These are phyloP conservation scores for Apium graveolens DNA, from an alignment of 129 eudicot genomes.

Conservation along the genomic window DNA sequence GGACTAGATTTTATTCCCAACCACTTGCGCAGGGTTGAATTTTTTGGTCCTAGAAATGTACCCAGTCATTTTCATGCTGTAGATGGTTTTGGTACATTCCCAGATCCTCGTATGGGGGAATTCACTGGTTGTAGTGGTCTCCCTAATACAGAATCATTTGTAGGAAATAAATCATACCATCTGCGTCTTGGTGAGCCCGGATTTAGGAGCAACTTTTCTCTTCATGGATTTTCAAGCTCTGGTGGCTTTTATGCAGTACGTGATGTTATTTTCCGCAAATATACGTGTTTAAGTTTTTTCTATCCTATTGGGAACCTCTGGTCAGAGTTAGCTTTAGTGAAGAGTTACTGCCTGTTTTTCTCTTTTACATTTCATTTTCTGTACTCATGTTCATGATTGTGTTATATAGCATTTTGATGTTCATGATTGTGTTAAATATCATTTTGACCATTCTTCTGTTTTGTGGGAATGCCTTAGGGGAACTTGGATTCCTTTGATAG, in stretches of 20 bases:
- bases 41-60: conserved; percentile 41
- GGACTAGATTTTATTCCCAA: conserved; percentile 31
- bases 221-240: conserved; percentile 40
- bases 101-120: conserved; percentile 19
- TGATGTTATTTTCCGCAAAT: conserved; percentile 2
- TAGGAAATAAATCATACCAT: conserved; percentile 33
- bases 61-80: conserved; percentile 34
- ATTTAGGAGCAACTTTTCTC: conserved; percentile 52
- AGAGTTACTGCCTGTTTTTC: neutral
- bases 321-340: neutral
- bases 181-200: conserved; percentile 72
- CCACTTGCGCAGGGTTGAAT: conserved; percentile 34
- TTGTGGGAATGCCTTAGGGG: conserved; percentile 37
- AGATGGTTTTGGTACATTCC: conserved; percentile 38
- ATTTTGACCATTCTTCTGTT: conserved; percentile 10
- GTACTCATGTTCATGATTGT: neutral
- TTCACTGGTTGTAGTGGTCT: conserved; percentile 40
- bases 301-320: too few species aligned
- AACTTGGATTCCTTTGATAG: conserved; percentile 61
- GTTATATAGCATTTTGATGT: too few species aligned
- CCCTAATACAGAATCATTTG: conserved; percentile 38
- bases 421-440: too few species aligned
- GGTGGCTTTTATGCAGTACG: conserved; percentile 61
- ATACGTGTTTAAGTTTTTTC: neutral
- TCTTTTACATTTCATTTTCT: neutral